Conservation (phyloP, 805 yeast species). For the Komagataella phaffii region DNA sequence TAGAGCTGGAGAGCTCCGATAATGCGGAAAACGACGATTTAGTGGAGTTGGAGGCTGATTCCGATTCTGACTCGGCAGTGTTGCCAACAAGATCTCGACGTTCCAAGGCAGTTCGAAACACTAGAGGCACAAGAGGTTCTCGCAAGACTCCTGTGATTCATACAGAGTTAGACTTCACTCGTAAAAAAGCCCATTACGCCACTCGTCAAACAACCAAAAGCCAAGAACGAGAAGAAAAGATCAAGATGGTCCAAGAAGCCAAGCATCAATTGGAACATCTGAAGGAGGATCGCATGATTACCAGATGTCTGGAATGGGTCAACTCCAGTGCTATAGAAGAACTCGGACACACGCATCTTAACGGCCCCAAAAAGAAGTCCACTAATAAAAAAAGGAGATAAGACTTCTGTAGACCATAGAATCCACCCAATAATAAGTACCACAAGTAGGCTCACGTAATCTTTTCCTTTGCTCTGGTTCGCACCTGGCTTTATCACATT, state of each 20-base stretch:
- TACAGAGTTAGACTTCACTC: not conserved
- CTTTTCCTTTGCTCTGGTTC: not conserved
- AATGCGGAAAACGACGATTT: slow-evolving; percentile 4
- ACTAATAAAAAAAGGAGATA: slow-evolving; percentile 1
- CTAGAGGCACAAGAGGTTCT: not conserved
- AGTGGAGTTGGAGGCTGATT: not conserved
- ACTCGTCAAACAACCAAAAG: slow-evolving; percentile 13
- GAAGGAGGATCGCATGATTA: slow-evolving; percentile 24
- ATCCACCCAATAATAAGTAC: not conserved
- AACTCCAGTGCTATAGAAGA: slow-evolving; percentile 41
- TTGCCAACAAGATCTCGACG: slow-evolving; percentile 18
- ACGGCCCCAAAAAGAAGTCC: slow-evolving; percentile 20
- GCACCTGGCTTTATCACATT: not conserved
- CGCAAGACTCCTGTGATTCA: not conserved
- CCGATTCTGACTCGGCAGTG: not conserved
- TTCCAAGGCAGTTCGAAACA: slow-evolving; percentile 5
- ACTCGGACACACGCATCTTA: slow-evolving; percentile 40
- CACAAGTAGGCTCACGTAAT: not conserved
- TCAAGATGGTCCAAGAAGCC: slow-evolving; percentile 11
- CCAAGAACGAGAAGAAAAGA: slow-evolving; percentile 19
- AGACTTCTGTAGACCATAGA: not conserved
- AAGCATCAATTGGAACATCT: slow-evolving; percentile 17
- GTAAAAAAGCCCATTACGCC: not conserved
- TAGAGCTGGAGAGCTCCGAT: slow-evolving; percentile 1
- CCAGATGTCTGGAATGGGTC: slow-evolving; percentile 46